phyloP scores from a whole-genome alignment of 306 rosid genomes.

The Trichosanthes cucumerina region DNA sequence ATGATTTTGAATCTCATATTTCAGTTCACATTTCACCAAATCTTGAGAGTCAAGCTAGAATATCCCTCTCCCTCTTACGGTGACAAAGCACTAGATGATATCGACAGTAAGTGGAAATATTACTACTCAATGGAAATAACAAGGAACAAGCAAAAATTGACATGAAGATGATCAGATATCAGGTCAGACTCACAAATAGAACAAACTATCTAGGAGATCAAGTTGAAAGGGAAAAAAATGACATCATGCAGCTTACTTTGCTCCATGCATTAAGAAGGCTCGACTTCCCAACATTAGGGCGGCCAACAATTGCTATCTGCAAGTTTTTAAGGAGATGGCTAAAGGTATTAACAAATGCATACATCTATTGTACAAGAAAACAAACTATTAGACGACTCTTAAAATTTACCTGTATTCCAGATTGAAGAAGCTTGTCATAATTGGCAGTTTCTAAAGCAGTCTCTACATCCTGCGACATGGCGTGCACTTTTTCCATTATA shows the following conservation, averaged over 20 bases:
- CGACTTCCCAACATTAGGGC: conserved; percentile 96
- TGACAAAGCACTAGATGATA: neutral
- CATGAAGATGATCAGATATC: neutral
- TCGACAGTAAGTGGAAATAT: neutral
- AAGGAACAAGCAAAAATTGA: neutral
- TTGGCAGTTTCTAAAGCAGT: conserved; percentile 78
- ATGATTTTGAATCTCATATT: neutral
- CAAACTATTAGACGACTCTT: neutral
- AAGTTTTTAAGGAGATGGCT: conserved; percentile 18
- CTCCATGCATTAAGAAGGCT: conserved; percentile 99
- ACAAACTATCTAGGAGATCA: neutral
- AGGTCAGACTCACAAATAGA: neutral
- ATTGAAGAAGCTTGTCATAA: conserved; percentile 92
- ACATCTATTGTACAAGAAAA: neutral
- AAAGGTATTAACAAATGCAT: neutral
- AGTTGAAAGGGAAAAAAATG: neutral
- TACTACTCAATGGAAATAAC: neutral
- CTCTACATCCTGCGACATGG: conserved; percentile 68
- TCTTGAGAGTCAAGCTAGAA: neutral
- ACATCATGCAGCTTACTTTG: conserved; percentile 51
- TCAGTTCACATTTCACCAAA: neutral
- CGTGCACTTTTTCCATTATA: conserved; percentile 41
- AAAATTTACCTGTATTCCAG: conserved; percentile 74
- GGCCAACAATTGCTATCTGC: conserved; percentile 95
- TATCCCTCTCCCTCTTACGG: neutral